Percentiles rank a stretch among this genome's conserved stretches.
Evolutionary conservation across 2,329 filamentous ascomycete genomes (phyloP).

Genomic region (Pleurostoma richardsiae): DNA sequence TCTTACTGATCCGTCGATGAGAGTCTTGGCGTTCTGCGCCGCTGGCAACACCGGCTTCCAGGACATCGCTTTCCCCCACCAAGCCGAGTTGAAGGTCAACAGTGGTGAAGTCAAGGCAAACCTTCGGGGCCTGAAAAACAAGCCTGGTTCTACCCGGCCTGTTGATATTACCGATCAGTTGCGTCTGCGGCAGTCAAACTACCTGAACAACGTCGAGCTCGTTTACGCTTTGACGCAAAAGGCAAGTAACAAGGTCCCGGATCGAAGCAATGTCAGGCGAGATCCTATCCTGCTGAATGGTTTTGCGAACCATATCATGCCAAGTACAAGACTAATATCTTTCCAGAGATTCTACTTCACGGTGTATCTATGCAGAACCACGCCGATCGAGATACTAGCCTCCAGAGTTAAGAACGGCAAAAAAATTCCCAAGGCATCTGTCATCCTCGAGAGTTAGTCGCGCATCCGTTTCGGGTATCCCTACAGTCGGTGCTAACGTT

Average conservation of each 20-base stretch:
- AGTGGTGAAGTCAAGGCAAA: conserved; percentile 87
- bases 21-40: conserved; percentile 81
- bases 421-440: conserved; percentile 73
- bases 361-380: conserved; percentile 70
- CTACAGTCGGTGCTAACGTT: conserved; percentile 15
- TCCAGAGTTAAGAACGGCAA: conserved; percentile 54
- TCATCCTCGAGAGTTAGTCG: conserved; percentile 75
- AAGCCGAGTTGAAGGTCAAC: conserved; percentile 90
- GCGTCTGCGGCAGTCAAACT: conserved; percentile 60
- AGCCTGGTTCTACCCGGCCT: conserved; percentile 88
- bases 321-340: conserved; percentile 2
- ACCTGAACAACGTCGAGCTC: conserved; percentile 74
- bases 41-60: conserved; percentile 57
- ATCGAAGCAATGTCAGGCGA: conserved; percentile 9
- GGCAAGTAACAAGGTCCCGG: conserved; percentile 35
- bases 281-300: conserved; percentile 3
- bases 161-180: conserved; percentile 82
- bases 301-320: not conserved
- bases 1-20: conserved; percentile 54
- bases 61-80: conserved; percentile 85
- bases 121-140: conserved; percentile 89
- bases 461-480: conserved; percentile 1
- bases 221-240: conserved; percentile 91
- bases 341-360: conserved; percentile 66
- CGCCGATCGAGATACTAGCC: conserved; percentile 68